phyloP scores from a whole-genome alignment of 345 rosid species.

The Hypericum perforatum region DNA sequence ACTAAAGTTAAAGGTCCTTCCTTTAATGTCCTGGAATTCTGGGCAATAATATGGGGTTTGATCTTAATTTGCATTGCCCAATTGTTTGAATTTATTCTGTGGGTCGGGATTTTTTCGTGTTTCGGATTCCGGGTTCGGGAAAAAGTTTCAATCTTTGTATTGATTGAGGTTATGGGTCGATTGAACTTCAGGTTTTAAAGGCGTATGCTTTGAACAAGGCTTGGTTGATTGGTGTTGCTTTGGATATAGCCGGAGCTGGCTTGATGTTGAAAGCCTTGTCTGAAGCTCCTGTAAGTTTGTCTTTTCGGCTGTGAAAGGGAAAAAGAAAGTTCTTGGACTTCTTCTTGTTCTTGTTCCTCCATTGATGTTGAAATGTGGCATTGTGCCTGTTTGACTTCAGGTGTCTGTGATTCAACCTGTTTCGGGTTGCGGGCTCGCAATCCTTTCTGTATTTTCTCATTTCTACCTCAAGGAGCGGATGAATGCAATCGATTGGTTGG shows the following conservation, averaged over 20 bases:
- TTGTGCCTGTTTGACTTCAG: slow-evolving; percentile 28
- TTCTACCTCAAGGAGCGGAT: slow-evolving; percentile 90
- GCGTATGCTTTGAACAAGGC: slow-evolving; percentile 73
- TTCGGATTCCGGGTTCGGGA: background rate
- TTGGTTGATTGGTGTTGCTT: slow-evolving; percentile 75
- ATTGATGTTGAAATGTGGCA: background rate
- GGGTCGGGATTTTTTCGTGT: background rate
- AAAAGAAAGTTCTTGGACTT: background rate
- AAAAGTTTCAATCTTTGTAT: background rate
- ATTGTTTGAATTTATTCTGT: no score
- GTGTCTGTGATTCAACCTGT: slow-evolving; percentile 96
- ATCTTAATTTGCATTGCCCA: no score
- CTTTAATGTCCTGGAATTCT: no score
- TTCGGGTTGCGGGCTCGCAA: slow-evolving; percentile 94
- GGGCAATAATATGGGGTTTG: no score
- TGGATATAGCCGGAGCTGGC: slow-evolving; percentile 89
- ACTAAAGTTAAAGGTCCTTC: slow-evolving; percentile 1
- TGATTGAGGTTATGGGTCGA: background rate
- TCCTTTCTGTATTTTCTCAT: slow-evolving; percentile 85
- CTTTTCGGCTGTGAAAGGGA: background rate
- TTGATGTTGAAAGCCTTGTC: slow-evolving; percentile 89
- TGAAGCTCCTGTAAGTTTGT: slow-evolving; percentile 73
- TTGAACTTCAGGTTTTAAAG: slow-evolving; percentile 45
- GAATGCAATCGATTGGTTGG: slow-evolving; percentile 93
- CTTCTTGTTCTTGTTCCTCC: background rate